Conservation (phyloP, 2,329 filamentous ascomycete species). For the Cladosporium phlei region DNA sequence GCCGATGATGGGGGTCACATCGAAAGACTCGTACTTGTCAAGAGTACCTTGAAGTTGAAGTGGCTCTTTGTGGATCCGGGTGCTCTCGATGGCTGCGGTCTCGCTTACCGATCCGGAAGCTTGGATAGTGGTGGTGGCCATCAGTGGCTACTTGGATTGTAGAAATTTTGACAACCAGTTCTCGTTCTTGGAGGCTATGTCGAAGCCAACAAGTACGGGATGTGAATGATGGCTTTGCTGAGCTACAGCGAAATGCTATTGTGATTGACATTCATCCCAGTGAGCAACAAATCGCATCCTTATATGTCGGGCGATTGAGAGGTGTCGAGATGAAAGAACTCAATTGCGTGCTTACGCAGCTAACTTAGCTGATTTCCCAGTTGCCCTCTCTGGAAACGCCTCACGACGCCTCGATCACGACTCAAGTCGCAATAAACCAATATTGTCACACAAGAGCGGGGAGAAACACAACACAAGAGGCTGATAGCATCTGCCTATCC, state of each 20-base stretch:
- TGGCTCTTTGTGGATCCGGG: slow-evolving; percentile 17
- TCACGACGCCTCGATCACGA: too few relatives aligned
- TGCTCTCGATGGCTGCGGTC: not conserved
- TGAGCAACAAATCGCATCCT: too few relatives aligned
- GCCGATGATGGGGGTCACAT: slow-evolving; percentile 50
- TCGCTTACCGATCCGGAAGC: not conserved
- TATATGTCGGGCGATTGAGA: too few relatives aligned
- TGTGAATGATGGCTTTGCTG: too few relatives aligned
- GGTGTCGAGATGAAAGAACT: slow-evolving; percentile 1
- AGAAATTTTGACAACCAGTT: too few relatives aligned
- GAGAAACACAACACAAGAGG: too few relatives aligned
- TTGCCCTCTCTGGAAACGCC: not conserved
- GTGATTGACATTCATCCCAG: too few relatives aligned
- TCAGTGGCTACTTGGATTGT: too few relatives aligned
- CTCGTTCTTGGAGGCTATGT: too few relatives aligned
- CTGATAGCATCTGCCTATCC: too few relatives aligned
- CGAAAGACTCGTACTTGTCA: slow-evolving; percentile 43
- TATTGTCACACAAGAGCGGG: not conserved
- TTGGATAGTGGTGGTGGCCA: slow-evolving; percentile 10
- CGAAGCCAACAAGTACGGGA: too few relatives aligned
- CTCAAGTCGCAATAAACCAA: slow-evolving; percentile 3
- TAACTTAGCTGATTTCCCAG: not conserved
- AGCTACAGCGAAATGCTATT: too few relatives aligned
- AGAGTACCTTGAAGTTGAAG: slow-evolving; percentile 39
- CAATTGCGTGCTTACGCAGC: slow-evolving; percentile 9